Conservation (phyloP, 2,329 filamentous ascomycete genomes). For the Nemania sp. region DNA sequence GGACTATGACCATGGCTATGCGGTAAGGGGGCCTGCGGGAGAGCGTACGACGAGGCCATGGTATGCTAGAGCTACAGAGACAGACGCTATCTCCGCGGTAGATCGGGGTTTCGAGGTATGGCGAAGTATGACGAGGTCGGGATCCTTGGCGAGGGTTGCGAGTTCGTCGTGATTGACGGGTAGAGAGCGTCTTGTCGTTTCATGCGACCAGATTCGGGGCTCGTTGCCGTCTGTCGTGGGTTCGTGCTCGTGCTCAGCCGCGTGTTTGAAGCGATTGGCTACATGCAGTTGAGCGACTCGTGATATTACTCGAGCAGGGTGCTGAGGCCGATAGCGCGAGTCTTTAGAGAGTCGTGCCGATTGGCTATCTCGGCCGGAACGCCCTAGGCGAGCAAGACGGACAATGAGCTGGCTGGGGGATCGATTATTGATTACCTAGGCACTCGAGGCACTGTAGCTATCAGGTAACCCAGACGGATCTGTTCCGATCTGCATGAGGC, state of each 20-base stretch:
- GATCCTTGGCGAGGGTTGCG: not conserved
- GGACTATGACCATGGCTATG: conserved; percentile 38
- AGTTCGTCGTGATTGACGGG: not conserved
- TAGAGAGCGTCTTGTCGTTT: not conserved
- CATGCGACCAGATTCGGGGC: not conserved
- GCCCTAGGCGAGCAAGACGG: too few relatives aligned
- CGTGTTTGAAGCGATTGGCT: not conserved
- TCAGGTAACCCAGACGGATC: too few relatives aligned
- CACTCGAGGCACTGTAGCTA: too few relatives aligned
- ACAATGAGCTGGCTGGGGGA: not conserved
- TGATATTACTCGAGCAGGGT: too few relatives aligned
- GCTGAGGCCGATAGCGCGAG: too few relatives aligned
- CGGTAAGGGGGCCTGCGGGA: conserved; percentile 57
- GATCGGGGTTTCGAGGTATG: not conserved
- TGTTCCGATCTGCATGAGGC: too few relatives aligned
- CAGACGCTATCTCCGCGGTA: not conserved
- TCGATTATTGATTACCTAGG: too few relatives aligned
- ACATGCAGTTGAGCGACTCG: not conserved
- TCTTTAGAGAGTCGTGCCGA: too few relatives aligned
- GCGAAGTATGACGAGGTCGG: not conserved
- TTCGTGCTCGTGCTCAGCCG: not conserved
- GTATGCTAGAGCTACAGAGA: conserved; percentile 2
- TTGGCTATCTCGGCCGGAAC: too few relatives aligned
- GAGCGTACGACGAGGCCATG: conserved; percentile 58
- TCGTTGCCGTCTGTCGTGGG: not conserved